Percentiles rank a stretch among this genome's conserved stretches.
phyloP scores from a whole-genome alignment of 352 stramenopile species.

The Pythium coloratum region DNA sequence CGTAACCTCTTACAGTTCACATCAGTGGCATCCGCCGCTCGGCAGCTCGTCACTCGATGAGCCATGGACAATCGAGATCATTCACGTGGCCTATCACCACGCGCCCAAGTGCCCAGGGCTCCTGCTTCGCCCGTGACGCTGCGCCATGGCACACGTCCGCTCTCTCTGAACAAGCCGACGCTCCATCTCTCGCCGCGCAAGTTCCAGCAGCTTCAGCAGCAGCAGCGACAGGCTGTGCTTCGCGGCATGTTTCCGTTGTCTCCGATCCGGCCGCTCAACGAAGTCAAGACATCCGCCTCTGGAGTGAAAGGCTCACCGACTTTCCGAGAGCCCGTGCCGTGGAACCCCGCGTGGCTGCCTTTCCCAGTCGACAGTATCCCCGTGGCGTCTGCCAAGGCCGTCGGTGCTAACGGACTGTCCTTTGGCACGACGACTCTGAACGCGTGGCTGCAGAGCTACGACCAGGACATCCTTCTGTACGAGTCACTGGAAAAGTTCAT shows the following conservation, averaged over 20 bases:
- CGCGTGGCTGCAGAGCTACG: slow-evolving; percentile 46
- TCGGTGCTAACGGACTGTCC: slow-evolving; percentile 8
- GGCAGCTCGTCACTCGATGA: background rate
- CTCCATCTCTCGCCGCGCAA: slow-evolving; percentile 48
- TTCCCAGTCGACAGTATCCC: slow-evolving; percentile 12
- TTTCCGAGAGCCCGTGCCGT: slow-evolving; percentile 22
- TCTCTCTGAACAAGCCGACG: slow-evolving; percentile 18
- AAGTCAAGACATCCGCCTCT: background rate
- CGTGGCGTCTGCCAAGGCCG: background rate
- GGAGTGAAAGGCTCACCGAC: background rate
- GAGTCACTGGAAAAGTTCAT: slow-evolving; percentile 52
- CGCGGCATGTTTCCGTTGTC: slow-evolving; percentile 35
- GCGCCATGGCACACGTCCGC: slow-evolving; percentile 3
- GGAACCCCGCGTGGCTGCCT: slow-evolving; percentile 38
- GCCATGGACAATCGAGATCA: background rate
- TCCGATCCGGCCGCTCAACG: slow-evolving; percentile 20
- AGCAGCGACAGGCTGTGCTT: slow-evolving; percentile 33
- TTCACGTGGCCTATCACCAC: background rate
- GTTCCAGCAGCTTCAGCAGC: slow-evolving; percentile 41
- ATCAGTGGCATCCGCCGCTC: too few relatives aligned
- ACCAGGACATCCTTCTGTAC: slow-evolving; percentile 42
- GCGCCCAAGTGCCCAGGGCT: background rate
- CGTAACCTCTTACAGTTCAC: background rate
- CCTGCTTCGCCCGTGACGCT: slow-evolving; percentile 10
- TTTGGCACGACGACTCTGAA: slow-evolving; percentile 35